phyloP scores from a whole-genome alignment of 1,284 basidiomycete species.

The Sutorius eximius region DNA sequence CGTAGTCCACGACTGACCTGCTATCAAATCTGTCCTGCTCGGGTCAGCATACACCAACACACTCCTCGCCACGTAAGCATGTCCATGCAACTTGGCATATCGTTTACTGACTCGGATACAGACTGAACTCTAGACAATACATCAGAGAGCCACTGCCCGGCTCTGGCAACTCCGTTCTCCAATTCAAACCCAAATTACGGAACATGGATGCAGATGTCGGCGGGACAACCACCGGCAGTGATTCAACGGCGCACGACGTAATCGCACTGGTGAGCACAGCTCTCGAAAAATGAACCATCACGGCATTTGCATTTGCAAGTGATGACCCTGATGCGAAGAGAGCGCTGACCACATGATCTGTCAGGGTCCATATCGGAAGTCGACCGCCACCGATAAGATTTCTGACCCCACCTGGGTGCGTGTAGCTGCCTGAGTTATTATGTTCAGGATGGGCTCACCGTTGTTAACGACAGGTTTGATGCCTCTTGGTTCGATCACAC shows the following conservation, averaged over 20 bases:
- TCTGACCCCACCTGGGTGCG: neutral
- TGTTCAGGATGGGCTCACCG: neutral
- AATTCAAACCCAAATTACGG: neutral
- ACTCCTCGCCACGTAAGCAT: conserved; percentile 1
- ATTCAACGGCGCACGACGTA: neutral
- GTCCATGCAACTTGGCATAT: neutral
- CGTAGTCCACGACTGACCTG: neutral
- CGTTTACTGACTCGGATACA: neutral
- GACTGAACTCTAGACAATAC: neutral
- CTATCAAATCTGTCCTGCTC: neutral
- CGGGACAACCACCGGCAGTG: neutral
- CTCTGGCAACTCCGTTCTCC: neutral
- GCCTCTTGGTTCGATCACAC: neutral
- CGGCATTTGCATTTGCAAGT: neutral
- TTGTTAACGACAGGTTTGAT: neutral
- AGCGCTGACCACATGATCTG: neutral
- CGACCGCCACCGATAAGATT: neutral
- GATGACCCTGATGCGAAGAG: neutral
- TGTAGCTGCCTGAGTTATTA: neutral
- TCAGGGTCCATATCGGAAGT: neutral
- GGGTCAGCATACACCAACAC: conserved; percentile 5
- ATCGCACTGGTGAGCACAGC: neutral
- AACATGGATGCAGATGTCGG: neutral
- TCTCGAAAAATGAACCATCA: neutral
- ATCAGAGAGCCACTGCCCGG: neutral